Evolutionary conservation across 768 basidiomycete genomes (phyloP), one percentile per base, ranked within the genome.

Genomic region (Tylopilus balloui): DNA sequence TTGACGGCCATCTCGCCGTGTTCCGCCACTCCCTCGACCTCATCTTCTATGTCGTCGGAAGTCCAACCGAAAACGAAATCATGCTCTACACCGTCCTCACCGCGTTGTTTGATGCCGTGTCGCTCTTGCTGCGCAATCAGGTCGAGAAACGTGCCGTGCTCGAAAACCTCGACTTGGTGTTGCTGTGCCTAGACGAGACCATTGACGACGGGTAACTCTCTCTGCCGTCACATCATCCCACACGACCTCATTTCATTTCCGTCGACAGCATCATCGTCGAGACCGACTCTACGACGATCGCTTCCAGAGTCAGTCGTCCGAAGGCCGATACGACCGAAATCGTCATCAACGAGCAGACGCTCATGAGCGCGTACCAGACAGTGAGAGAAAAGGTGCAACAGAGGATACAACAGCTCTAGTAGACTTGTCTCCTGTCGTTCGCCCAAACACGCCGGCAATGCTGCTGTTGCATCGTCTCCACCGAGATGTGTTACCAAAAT

Each of bases 261-360:
- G 40, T 35, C 48, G 15, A 25, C 64, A 97, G 95, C 15, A 89
- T 98, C 64, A 94, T 98, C 56, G 84, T 98, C 17, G 95, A 98
- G 70, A 98, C 95, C 0, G 96, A 99, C 66, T 77, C 94, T 3
- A 81, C 91, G 1, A 88, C 94, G n/a, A 96, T 98, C 64, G 92
- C 93, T 0, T 91, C 92, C 27, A 74, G 96, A 45, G 96, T 98
- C 45, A 94, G 89, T 60, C 73, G 93, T 55, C 91, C 96, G 36
- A 85, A 83, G 55, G 86, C 95, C 14, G 96, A 98, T 68, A 85
- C 94, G 44, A 88, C 86, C 31, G 94, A 98, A 58, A 96, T 99
- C 55, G 86, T 94, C 54, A 95, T 99, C 76, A 97, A 99, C 75
- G 96, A 99, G 72, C 93, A 96, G 72, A 94, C 92, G 9, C 77